Conservation (phyloP, 73 alveolate species). For the Paramecium pentaurelia region DNA sequence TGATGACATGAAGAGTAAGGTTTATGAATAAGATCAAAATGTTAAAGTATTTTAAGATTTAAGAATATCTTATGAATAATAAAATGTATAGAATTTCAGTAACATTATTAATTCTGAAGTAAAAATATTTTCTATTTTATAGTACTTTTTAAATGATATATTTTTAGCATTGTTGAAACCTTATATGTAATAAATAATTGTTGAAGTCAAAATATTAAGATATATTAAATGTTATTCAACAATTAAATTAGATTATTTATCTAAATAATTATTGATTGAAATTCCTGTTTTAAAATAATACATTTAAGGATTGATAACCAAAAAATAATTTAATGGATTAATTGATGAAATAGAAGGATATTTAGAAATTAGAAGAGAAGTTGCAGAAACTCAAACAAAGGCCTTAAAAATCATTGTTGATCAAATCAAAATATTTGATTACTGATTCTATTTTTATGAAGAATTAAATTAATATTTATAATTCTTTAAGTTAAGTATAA, state of each 20-base stretch:
- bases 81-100: neutral
- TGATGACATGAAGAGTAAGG: conserved; percentile 38
- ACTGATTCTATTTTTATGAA: neutral
- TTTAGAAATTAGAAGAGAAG: neutral
- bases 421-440: neutral
- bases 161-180: neutral
- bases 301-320: neutral
- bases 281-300: neutral
- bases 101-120: neutral
- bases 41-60: neutral
- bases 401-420: neutral
- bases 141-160: neutral
- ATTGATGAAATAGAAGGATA: conserved; percentile 26
- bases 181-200: neutral
- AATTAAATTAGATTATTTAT: neutral
- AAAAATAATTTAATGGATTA: neutral
- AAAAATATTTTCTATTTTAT: neutral
- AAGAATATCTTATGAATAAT: conserved; percentile 22
- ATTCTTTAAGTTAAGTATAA: too few relatives aligned
- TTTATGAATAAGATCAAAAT: neutral
- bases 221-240: conserved; percentile 13
- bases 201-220: neutral
- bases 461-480: neutral
- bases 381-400: neutral
- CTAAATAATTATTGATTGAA: neutral